phyloP scores from a whole-genome alignment of 331 rosid species.

The Phaseolus coccineus region DNA sequence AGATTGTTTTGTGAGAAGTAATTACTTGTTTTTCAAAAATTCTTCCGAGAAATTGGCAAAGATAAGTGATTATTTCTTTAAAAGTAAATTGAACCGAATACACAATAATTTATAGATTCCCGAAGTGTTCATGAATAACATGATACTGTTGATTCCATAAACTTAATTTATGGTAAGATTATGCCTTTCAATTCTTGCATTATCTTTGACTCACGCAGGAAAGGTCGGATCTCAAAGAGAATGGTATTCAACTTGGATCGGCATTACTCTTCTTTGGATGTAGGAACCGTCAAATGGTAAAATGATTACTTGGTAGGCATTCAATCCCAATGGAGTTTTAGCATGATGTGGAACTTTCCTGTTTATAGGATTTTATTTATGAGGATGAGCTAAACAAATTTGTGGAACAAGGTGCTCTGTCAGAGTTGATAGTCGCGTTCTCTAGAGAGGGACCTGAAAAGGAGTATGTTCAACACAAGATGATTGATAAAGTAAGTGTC shows the following conservation, averaged over 20 bases:
- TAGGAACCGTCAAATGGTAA: constrained; percentile 82
- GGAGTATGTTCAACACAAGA: constrained; percentile 83
- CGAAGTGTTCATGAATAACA: background rate
- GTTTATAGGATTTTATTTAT: constrained; percentile 79
- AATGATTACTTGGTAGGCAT: constrained; percentile 15
- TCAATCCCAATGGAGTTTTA: background rate
- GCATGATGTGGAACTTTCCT: constrained; percentile 16
- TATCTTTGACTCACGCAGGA: constrained; percentile 57
- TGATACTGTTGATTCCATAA: background rate
- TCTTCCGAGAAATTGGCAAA: background rate
- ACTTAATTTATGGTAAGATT: constrained; percentile 2
- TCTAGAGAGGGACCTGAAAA: constrained; percentile 74
- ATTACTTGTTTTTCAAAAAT: background rate
- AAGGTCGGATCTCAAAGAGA: constrained; percentile 67
- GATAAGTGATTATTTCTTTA: background rate
- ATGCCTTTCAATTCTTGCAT: constrained; percentile 27
- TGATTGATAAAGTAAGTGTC: constrained; percentile 64
- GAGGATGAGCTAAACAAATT: constrained; percentile 69
- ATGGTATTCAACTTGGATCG: constrained; percentile 68
- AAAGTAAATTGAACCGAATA: background rate
- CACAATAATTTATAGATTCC: constrained; percentile 16
- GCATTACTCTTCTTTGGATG: constrained; percentile 87
- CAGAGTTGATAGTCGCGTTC: constrained; percentile 73
- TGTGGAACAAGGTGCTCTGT: constrained; percentile 67
- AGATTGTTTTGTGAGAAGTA: background rate